Evolutionary conservation across 2,329 filamentous ascomycete species (phyloP).

Genomic region (Trichoderma citrinoviride): DNA sequence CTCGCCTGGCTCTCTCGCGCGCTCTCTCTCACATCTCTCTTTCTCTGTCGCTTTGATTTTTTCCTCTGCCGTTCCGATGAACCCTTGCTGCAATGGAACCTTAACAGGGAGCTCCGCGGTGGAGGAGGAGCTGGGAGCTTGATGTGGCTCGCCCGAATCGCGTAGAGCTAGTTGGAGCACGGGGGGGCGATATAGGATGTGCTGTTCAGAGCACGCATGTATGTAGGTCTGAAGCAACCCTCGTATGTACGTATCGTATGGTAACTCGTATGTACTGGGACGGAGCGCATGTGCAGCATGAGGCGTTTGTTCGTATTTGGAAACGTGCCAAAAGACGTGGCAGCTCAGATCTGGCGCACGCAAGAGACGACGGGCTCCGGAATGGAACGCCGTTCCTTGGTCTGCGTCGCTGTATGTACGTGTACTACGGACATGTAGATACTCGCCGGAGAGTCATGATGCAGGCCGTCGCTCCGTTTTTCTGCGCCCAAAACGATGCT

Average conservation of each 20-base stretch:
- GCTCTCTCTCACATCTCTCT: neutral
- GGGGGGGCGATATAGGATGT: slow-evolving; percentile 16
- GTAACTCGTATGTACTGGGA: neutral
- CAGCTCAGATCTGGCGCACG: slow-evolving; percentile 19
- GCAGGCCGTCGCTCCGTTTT: slow-evolving; percentile 6
- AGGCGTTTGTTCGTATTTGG: slow-evolving; percentile 19
- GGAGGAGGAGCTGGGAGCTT: slow-evolving; percentile 5
- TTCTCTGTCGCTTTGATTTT: neutral
- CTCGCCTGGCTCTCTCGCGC: neutral
- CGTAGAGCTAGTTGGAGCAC: slow-evolving; percentile 4
- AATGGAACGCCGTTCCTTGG: slow-evolving; percentile 6
- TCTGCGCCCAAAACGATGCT: slow-evolving; percentile 8
- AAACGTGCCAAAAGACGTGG: slow-evolving; percentile 17
- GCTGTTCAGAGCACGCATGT: neutral
- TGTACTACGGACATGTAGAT: neutral
- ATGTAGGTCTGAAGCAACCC: slow-evolving; percentile 6
- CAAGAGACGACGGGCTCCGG: slow-evolving; percentile 1
- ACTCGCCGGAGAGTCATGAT: slow-evolving; percentile 2
- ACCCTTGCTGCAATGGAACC: slow-evolving; percentile 19
- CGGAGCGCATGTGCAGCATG: slow-evolving; percentile 12
- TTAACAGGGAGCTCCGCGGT: slow-evolving; percentile 5
- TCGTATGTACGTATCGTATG: slow-evolving; percentile 8
- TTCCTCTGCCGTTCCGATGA: slow-evolving; percentile 6
- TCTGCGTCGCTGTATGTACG: slow-evolving; percentile 4
- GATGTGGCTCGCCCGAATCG: slow-evolving; percentile 20